Evolutionary conservation across 108 stramenopile genomes (phyloP).

Genomic region (Cyclotella distinguenda): DNA sequence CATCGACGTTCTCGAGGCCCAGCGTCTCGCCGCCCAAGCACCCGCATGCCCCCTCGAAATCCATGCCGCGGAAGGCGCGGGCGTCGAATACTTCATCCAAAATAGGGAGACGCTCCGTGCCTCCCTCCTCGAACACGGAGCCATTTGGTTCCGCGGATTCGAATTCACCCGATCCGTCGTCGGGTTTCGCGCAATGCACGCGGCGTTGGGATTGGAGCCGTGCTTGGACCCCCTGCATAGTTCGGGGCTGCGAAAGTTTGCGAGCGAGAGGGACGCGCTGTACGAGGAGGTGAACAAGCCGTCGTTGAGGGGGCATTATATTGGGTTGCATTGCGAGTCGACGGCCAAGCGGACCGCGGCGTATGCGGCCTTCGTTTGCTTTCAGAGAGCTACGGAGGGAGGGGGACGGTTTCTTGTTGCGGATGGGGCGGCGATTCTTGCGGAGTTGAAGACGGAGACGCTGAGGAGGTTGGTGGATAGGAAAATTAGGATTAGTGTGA

Average conservation of each 20-base stretch:
- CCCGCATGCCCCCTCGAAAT: conserved; percentile 71
- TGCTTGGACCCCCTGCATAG: conserved; percentile 91
- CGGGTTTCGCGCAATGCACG: conserved; percentile 81
- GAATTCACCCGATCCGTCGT: conserved; percentile 72
- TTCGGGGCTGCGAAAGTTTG: conserved; percentile 87
- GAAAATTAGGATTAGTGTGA: conserved; percentile 81
- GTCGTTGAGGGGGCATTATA: conserved; percentile 81
- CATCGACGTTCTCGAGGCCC: conserved; percentile 66
- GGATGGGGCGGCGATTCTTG: conserved; percentile 86
- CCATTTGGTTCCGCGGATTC: conserved; percentile 89
- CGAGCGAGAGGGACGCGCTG: conserved; percentile 84
- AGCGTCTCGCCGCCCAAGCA: conserved; percentile 55
- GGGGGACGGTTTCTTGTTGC: conserved; percentile 88
- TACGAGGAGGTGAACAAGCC: conserved; percentile 95
- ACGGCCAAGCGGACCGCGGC: conserved; percentile 91
- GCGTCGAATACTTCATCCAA: conserved; percentile 63
- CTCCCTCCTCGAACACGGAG: conserved; percentile 73
- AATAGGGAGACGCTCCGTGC: conserved; percentile 65
- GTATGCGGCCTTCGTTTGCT: conserved; percentile 90
- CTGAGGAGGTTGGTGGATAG: conserved; percentile 77
- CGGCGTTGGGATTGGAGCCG: conserved; percentile 79
- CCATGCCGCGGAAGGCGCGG: conserved; percentile 56
- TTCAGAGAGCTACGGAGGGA: conserved; percentile 88
- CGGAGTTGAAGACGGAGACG: conserved; percentile 72
- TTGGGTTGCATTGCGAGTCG: conserved; percentile 87